A percentile compares a stretch with the other conserved stretches of the same genome.
phyloP scores from a whole-genome alignment of 495 filamentous ascomycete genomes.

The Trichoderma parareesei region DNA sequence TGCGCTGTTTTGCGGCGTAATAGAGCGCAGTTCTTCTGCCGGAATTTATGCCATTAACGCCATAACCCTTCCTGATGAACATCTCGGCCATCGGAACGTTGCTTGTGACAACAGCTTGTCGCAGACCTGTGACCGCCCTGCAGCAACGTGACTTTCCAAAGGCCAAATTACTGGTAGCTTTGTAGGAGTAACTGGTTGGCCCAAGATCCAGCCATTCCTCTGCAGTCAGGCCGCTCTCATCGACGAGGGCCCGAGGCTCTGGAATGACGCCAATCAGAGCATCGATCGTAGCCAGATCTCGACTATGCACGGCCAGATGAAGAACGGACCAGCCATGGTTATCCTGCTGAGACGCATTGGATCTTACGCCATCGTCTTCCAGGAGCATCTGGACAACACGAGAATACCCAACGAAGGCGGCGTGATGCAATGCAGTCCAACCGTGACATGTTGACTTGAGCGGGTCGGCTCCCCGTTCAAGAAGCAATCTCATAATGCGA shows the following conservation, averaged over 20 bases:
- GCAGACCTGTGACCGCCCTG: too few species aligned
- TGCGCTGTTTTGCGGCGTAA: constrained; percentile 24
- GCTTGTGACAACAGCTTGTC: too few species aligned
- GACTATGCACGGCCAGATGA: constrained; percentile 25
- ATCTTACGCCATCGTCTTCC: constrained; percentile 17
- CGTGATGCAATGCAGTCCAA: constrained; percentile 15
- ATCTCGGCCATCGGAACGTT: too few species aligned
- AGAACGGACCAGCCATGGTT: constrained; percentile 30
- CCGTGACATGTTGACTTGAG: constrained; percentile 25
- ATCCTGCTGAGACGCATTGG: constrained; percentile 24
- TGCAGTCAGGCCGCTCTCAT: constrained; percentile 27
- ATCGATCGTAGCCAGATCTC: constrained; percentile 21
- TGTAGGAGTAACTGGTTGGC: constrained; percentile 23
- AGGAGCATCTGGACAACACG: constrained; percentile 19
- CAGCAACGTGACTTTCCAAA: too few species aligned
- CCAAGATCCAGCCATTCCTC: constrained; percentile 27
- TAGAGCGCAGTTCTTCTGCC: constrained; percentile 28
- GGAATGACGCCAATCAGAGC: constrained; percentile 22
- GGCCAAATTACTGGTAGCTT: constrained; percentile 22
- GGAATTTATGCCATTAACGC: constrained; percentile 19
- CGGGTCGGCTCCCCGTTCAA: constrained; percentile 19
- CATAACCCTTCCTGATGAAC: too few species aligned
- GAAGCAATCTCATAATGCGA: constrained; percentile 24
- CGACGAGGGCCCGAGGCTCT: constrained; percentile 19
- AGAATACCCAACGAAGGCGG: constrained; percentile 17